These are phyloP conservation scores for Camellia sinensis DNA, from an alignment of 148 eudicot genomes.

Conservation along the genomic window DNA sequence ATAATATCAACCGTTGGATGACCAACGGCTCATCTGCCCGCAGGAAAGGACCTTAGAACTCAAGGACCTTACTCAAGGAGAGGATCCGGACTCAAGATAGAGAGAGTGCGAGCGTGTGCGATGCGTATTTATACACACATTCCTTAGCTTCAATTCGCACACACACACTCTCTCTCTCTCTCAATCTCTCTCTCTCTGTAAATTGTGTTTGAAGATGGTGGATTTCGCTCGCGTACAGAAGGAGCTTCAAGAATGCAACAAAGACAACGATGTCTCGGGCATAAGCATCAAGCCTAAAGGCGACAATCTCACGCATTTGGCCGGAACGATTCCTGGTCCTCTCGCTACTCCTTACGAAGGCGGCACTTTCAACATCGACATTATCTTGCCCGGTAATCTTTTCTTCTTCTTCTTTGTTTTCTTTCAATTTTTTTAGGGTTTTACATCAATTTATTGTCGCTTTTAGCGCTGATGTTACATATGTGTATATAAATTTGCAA, in stretches of 20 bases:
- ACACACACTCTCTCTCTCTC: neutral
- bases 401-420: too few species aligned
- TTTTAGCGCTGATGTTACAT: neutral
- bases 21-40: too few species aligned
- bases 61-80: too few species aligned
- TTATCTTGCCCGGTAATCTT: slow-evolving; percentile 60
- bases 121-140: neutral
- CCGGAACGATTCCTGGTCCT: slow-evolving; percentile 74
- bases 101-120: neutral
- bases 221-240: slow-evolving; percentile 75
- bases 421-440: neutral
- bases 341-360: slow-evolving; percentile 76
- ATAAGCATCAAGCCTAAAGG: slow-evolving; percentile 54
- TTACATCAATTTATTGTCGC: too few species aligned
- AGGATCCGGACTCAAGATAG: too few species aligned
- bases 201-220: slow-evolving; percentile 38
- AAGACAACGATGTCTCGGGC: slow-evolving; percentile 49
- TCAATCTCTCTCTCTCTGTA: neutral
- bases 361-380: slow-evolving; percentile 68
- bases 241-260: slow-evolving; percentile 78
- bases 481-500: neutral
- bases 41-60: too few species aligned
- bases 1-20: too few species aligned
- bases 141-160: neutral
- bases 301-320: slow-evolving; percentile 54